Conservation (phyloP, 768 basidiomycete genomes). For the Amanita rimosa region DNA sequence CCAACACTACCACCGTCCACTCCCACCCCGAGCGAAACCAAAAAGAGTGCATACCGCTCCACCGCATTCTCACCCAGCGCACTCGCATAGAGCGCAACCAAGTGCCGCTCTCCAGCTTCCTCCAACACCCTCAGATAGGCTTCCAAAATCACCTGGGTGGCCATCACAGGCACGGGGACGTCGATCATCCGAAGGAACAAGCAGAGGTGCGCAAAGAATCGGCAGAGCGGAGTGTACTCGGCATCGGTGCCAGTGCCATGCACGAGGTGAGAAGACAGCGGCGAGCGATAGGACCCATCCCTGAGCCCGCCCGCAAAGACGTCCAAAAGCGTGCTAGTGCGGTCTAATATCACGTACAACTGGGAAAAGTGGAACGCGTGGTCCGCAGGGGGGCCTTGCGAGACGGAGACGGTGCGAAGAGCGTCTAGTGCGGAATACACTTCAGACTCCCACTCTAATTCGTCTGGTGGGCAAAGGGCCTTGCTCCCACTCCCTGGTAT, state of each 20-base stretch:
- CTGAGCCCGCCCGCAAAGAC: conserved; percentile 50
- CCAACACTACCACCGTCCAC: conserved; percentile 11
- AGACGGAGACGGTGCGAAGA: conserved; percentile 43
- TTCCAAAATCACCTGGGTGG: conserved; percentile 76
- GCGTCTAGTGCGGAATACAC: conserved; percentile 45
- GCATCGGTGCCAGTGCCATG: too few relatives aligned
- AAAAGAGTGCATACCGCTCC: conserved; percentile 85
- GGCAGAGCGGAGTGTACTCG: conserved; percentile 62
- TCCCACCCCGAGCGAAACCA: conserved; percentile 62
- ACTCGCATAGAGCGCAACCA: conserved; percentile 91
- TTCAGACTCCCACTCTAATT: conserved; percentile 59
- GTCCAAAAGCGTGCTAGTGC: conserved; percentile 57
- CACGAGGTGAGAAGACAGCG: conserved; percentile 18
- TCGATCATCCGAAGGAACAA: conserved; percentile 82
- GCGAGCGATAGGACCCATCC: conserved; percentile 34
- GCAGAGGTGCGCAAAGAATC: conserved; percentile 92
- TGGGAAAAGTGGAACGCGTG: conserved; percentile 80
- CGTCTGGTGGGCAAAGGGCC: conserved; percentile 20
- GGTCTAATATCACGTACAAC: conserved; percentile 62
- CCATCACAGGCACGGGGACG: conserved; percentile 55
- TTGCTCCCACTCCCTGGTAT: too few relatives aligned
- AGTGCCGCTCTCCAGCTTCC: conserved; percentile 65
- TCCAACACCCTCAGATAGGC: conserved; percentile 85
- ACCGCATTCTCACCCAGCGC: conserved; percentile 86
- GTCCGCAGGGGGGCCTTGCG: conserved; percentile 60